Evolutionary conservation across 2,329 filamentous ascomycete species (phyloP).

Genomic region (Stagonosporopsis tanaceti): DNA sequence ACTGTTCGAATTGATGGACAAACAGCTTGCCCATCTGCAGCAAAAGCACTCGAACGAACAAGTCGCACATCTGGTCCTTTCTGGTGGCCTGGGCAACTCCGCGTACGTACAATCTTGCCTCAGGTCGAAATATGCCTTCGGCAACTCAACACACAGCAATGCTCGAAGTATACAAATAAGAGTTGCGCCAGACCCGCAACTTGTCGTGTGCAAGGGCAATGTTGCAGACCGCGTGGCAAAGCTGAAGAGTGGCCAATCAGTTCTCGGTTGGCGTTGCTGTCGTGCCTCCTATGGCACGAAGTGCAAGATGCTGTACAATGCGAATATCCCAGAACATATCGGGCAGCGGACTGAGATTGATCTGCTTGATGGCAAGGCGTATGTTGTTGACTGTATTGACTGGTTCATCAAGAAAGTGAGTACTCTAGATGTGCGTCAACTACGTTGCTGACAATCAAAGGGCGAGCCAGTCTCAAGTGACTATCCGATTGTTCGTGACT

Average conservation of each 20-base stretch:
- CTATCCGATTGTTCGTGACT: slow-evolving; percentile 27
- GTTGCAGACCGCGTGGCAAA: slow-evolving; percentile 62
- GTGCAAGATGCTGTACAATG: slow-evolving; percentile 49
- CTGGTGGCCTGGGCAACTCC: slow-evolving; percentile 54
- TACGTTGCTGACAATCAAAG: slow-evolving; percentile 2
- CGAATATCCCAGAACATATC: slow-evolving; percentile 42
- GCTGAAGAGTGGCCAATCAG: slow-evolving; percentile 46
- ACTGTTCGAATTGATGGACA: slow-evolving; percentile 43
- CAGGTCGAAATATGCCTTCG: slow-evolving; percentile 42
- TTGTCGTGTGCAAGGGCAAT: slow-evolving; percentile 63
- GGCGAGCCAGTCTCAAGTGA: slow-evolving; percentile 29
- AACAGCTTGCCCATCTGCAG: slow-evolving; percentile 33
- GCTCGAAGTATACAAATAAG: slow-evolving; percentile 23
- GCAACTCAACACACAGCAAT: slow-evolving; percentile 26
- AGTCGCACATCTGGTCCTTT: slow-evolving; percentile 47
- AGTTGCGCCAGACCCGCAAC: slow-evolving; percentile 59
- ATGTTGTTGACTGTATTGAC: slow-evolving; percentile 47
- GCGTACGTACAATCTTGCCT: slow-evolving; percentile 52
- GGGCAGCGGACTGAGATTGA: slow-evolving; percentile 38
- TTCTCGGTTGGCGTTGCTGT: slow-evolving; percentile 54
- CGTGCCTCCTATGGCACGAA: slow-evolving; percentile 49
- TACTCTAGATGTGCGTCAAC: too few relatives aligned
- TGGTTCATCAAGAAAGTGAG: slow-evolving; percentile 47
- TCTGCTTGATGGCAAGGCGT: slow-evolving; percentile 45
- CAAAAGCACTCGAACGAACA: slow-evolving; percentile 40